Conservation (phyloP, 176 grass and related monocot genomes). For the Cymbopogon citratus region DNA sequence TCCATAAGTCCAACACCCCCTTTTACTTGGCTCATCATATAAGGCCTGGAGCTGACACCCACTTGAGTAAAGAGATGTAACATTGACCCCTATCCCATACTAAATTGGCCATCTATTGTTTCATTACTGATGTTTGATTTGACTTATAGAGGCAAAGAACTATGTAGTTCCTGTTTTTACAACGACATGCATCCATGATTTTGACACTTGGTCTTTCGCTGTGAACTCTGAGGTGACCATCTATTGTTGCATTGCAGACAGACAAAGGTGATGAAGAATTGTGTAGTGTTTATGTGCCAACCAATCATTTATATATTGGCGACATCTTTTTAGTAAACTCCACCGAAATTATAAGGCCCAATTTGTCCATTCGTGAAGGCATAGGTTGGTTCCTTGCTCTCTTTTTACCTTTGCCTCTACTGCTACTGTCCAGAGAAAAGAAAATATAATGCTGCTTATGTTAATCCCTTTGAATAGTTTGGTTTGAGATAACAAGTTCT, state of each 20-base stretch:
- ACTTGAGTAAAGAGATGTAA: neutral
- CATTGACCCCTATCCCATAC: neutral
- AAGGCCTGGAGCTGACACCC: neutral
- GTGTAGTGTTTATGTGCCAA: slow-evolving; percentile 95
- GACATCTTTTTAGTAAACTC: slow-evolving; percentile 96
- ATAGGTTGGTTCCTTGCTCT: slow-evolving; percentile 61
- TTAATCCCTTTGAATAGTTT: neutral
- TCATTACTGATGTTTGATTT: slow-evolving; percentile 19
- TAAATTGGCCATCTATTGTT: neutral
- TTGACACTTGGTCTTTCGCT: neutral
- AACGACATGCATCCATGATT: slow-evolving; percentile 37
- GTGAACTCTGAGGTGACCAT: slow-evolving; percentile 23
- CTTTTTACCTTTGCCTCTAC: neutral
- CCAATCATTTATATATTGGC: slow-evolving; percentile 96
- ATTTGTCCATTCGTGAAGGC: slow-evolving; percentile 89
- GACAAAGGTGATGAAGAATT: slow-evolving; percentile 96
- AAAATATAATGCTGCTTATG: neutral
- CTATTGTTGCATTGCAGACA: slow-evolving; percentile 55
- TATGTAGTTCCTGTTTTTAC: slow-evolving; percentile 37
- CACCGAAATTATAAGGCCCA: slow-evolving; percentile 88
- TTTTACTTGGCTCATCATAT: neutral
- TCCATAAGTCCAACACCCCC: neutral
- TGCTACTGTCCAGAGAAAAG: neutral
- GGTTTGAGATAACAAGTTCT: neutral
- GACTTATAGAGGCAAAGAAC: slow-evolving; percentile 36